Evolutionary conservation across 1,284 basidiomycete genomes (phyloP), one percentile per base, ranked within the genome.

Genomic region (Rhodotorula sp.): DNA sequence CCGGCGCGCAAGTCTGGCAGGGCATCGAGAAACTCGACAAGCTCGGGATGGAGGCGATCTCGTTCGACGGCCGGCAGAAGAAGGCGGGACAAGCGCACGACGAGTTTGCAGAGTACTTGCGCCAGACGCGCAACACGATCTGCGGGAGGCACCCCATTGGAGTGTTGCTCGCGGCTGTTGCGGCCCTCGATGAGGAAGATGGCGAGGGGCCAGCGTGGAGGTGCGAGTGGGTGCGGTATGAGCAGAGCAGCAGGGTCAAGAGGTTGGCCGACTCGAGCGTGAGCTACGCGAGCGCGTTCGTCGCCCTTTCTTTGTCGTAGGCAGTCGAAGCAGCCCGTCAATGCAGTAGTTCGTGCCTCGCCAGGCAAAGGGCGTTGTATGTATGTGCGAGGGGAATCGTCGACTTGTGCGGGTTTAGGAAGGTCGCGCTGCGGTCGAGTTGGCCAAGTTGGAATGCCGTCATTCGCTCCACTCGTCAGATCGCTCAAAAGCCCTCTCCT

Each of bases 61-160:
- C 85, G 2, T 76, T 88, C 79, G 30, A 20, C 34, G 1, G 34
- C 2, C 17, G 82, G 66, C 11, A 19, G 85, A 52, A 70, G 44
- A 3, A 15, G 4, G 36, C 72, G 20, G 56, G 61, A 51, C 7
- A 82, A 61, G 86, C 85, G 6, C 92, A 91, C 76, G 79, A 79
- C 22, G 81, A 83, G 27, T 96, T 95, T 79, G 83, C 86, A 1
- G 81, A 83, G 10, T 98, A 99, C 79, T 84, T 99, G 3, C 80
- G 83, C 24, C 81, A 84, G 70, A 98, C 95, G 27, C 87, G 89
- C 83, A 99, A 99, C 81, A 99, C 96, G 0, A 95, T 99, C 54
- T 99, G 96, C 58, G 95, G 96, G 0, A 84, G 94, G 60, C 93
- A 97, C 78, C 94, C 96, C 1, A 97, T 99, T 70, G 91, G 93